Conservation (phyloP, 1,284 basidiomycete species). For the Ceratobasidium sp. region DNA sequence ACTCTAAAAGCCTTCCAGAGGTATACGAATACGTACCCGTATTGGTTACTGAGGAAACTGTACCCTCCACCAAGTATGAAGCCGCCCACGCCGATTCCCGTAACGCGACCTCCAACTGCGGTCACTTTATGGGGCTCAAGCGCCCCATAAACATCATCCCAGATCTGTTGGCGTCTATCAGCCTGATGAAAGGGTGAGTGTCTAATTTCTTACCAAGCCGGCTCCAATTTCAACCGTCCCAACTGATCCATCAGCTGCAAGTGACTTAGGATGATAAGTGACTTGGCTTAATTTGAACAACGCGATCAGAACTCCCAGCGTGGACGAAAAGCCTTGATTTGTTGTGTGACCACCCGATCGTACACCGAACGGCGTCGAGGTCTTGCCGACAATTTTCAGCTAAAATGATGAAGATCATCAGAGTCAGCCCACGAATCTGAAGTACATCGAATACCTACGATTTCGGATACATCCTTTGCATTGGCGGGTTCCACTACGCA, state of each 20-base stretch:
- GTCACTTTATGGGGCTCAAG: constrained; percentile 57
- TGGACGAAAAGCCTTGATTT: constrained; percentile 62
- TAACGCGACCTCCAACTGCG: constrained; percentile 61
- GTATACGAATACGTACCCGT: neutral
- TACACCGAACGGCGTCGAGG: constrained; percentile 8
- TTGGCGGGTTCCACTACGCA: constrained; percentile 22
- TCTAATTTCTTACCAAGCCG: constrained; percentile 53
- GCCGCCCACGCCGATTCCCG: constrained; percentile 63
- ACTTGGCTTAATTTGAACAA: constrained; percentile 61
- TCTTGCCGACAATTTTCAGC: constrained; percentile 1
- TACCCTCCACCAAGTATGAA: constrained; percentile 63
- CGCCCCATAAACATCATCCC: constrained; percentile 64
- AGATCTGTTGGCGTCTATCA: constrained; percentile 48
- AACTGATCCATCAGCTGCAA: constrained; percentile 39
- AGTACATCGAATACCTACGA: neutral
- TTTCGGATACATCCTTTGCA: neutral
- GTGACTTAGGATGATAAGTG: constrained; percentile 50
- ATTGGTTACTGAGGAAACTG: constrained; percentile 37
- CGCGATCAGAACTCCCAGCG: constrained; percentile 62
- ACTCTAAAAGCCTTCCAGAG: too few relatives aligned
- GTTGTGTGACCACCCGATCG: constrained; percentile 56
- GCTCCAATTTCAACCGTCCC: constrained; percentile 58
- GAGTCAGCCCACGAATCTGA: neutral
- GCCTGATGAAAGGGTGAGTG: neutral
- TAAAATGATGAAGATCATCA: constrained; percentile 43